These are phyloP conservation scores for Gossypium turneri DNA, from an alignment of 345 rosid species.

Conservation along the genomic window DNA sequence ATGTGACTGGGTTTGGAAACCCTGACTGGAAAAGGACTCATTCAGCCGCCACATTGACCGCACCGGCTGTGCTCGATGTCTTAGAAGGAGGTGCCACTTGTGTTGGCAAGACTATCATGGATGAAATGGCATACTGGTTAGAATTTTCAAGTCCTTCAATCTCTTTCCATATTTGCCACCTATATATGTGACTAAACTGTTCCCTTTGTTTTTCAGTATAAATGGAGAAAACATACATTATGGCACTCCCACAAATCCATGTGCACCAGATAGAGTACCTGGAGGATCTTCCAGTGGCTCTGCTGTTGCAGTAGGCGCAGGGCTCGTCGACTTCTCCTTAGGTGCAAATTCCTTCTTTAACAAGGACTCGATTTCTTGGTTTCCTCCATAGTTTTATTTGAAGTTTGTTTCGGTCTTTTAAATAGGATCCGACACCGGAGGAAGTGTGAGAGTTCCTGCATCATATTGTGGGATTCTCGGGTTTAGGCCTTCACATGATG, in stretches of 20 bases:
- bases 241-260: conserved; percentile 83
- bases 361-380: neutral
- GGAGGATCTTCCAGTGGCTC: conserved; percentile 99
- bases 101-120: conserved; percentile 76
- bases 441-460: conserved; percentile 85
- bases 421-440: conserved; percentile 91
- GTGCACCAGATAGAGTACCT: conserved; percentile 67
- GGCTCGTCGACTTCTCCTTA: conserved; percentile 75
- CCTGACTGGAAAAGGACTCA: conserved; percentile 95
- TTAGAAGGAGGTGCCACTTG: conserved; percentile 68
- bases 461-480: conserved; percentile 82
- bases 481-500: conserved; percentile 70
- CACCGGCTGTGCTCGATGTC: conserved; percentile 62
- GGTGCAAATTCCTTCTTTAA: conserved; percentile 37
- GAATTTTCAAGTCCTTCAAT: neutral
- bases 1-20: conserved; percentile 83
- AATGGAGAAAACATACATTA: conserved; percentile 83
- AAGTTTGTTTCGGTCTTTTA: neutral
- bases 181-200: neutral
- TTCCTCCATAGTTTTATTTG: neutral
- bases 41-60: conserved; percentile 59
- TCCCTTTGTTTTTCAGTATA: conserved; percentile 39
- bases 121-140: conserved; percentile 95
- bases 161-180: neutral
- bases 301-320: conserved; percentile 86